phyloP scores from a whole-genome alignment of 2,329 filamentous ascomycete genomes.

The Hypoxylon sp. region DNA sequence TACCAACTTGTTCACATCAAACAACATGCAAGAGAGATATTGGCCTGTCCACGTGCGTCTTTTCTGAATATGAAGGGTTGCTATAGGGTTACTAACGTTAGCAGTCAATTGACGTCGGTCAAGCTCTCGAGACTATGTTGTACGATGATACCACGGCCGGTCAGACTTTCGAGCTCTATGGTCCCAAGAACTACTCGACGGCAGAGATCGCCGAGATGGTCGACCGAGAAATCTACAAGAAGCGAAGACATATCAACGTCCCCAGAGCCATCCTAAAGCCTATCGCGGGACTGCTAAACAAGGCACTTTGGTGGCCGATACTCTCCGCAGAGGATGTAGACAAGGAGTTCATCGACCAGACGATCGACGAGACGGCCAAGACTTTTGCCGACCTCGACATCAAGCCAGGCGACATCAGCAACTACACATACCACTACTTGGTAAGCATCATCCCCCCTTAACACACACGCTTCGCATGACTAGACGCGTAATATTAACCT shows the following conservation, averaged over 20 bases:
- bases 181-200: conserved; percentile 90
- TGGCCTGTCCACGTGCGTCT: conserved; percentile 84
- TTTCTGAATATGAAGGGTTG: not conserved
- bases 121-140: conserved; percentile 87
- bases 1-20: conserved; percentile 85
- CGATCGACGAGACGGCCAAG: conserved; percentile 89
- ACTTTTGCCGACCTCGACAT: conserved; percentile 95
- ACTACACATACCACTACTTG: conserved; percentile 92
- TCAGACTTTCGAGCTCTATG: conserved; percentile 94
- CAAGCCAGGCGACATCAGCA: conserved; percentile 83
- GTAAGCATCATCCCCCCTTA: conserved; percentile 60
- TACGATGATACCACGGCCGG: conserved; percentile 89
- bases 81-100: conserved; percentile 14
- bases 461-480: not conserved
- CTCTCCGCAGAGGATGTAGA: conserved; percentile 86
- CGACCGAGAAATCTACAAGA: conserved; percentile 90
- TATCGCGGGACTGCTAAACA: conserved; percentile 77
- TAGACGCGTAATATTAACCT: conserved; percentile 50
- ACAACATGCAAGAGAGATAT: conserved; percentile 91
- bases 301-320: conserved; percentile 86
- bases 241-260: conserved; percentile 88
- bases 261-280: conserved; percentile 84
- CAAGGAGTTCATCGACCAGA: conserved; percentile 91
- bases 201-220: conserved; percentile 87
- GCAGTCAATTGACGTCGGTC: conserved; percentile 87